phyloP scores from a whole-genome alignment of 2,329 filamentous ascomycete genomes.

The Colletotrichum liaoningense region DNA sequence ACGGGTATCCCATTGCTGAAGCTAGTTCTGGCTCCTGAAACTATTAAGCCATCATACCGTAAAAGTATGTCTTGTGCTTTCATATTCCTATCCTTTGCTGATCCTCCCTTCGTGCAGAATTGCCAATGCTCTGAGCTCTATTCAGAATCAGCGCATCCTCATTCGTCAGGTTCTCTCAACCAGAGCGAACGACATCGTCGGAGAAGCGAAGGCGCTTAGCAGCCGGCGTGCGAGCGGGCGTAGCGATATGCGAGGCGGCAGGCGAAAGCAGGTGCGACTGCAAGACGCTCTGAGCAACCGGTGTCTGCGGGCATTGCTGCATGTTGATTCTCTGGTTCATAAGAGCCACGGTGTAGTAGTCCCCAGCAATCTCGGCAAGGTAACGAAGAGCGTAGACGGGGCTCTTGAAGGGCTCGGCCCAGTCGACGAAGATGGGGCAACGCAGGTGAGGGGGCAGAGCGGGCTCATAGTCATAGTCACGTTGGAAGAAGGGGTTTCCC shows the following conservation, averaged over 20 bases:
- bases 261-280: not conserved
- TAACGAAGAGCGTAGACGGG: not conserved
- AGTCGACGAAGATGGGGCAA: not conserved
- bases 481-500: not conserved
- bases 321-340: not conserved
- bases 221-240: no score
- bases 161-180: not conserved
- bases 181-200: not conserved
- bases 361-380: not conserved
- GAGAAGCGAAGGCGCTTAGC: not conserved
- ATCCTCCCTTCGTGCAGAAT: not conserved
- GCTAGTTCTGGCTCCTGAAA: not conserved
- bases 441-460: not conserved
- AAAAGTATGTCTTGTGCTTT: not conserved
- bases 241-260: no score
- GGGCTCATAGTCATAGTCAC: not conserved
- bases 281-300: not conserved
- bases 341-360: not conserved
- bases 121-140: not conserved
- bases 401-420: not conserved
- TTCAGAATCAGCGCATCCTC: not conserved
- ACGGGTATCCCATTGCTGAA: not conserved
- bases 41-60: not conserved
- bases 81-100: not conserved
- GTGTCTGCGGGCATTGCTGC: not conserved